Base-by-base conservation (phyloP, 2,329 filamentous ascomycete species). In the Celoporthe dispersa region DNA sequence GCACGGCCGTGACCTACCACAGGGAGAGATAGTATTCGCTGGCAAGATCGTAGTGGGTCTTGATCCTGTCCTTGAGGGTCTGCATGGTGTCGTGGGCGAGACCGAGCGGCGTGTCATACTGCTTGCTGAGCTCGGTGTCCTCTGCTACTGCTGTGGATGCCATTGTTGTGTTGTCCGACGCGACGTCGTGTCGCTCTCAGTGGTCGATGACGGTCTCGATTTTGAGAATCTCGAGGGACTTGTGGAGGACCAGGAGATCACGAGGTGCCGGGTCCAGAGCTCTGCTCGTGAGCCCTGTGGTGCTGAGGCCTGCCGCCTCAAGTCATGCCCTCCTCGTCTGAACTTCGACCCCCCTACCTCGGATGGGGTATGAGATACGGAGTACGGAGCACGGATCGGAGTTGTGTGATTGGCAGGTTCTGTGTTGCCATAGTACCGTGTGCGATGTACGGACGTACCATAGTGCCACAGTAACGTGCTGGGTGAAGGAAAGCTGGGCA, bases 1-100 rank as follows among this genome's bases (percentile, higher is more conserved):
- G 68, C 41, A 51, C 33, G 6, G 48, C 62, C 41, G 55, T 48
- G 51, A 74, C 75, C 59, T 81, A 88, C 87, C 87, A 90, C 28
- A 90, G 80, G 44, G 83, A 87, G 72, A 89, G 83, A 73, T 90
- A 90, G 76, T 90, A 89, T 74, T 89, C 87, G 66, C 86, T 88
- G 35, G 87, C 85, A 22, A 89, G 81, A 72, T 89, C 87, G 73
- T 90, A 90, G 75, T 90, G 88, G 71, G 84, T 81, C 79, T 86
- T 87, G 76, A 88, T 88, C 68, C 86, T 81, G 71, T 85, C 85
- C 76, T 88, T 88, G 72, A 88, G 79, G 16, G 83, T 81, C 73
- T 83, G 81, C 79, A 84, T 81, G 4, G 82, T 84, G 14, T 81
- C 81, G 76, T 84, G 82, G 41, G 80, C 80, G 39, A 84, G 75